These are phyloP conservation scores for Spongispora temasekensis DNA, from an alignment of 1,284 basidiomycete species.

Conservation along the genomic window DNA sequence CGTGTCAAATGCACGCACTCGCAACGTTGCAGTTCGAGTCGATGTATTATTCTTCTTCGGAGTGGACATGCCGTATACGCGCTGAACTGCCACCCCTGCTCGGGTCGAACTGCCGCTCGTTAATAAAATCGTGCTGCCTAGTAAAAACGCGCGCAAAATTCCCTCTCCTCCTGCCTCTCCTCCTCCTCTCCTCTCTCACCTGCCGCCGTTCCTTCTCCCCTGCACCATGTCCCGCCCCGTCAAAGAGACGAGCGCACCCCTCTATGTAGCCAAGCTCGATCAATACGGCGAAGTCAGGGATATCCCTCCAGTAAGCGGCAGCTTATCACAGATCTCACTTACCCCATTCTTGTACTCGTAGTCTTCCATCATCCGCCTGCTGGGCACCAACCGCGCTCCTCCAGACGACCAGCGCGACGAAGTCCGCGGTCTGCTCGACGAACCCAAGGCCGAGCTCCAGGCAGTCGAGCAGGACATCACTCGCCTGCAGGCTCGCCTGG, in stretches of 20 bases:
- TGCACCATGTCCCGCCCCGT: slow-evolving; percentile 14
- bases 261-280: slow-evolving; percentile 25
- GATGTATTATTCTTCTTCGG: slow-evolving; percentile 7
- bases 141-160: neutral
- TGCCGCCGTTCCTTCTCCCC: neutral
- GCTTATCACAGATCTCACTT: slow-evolving; percentile 5
- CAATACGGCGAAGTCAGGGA: slow-evolving; percentile 34
- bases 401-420: slow-evolving; percentile 31
- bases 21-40: slow-evolving; percentile 29
- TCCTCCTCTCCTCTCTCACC: neutral
- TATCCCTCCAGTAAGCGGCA: slow-evolving; percentile 26
- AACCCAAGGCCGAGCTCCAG: slow-evolving; percentile 30
- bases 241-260: slow-evolving; percentile 27
- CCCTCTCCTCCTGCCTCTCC: neutral
- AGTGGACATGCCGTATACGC: slow-evolving; percentile 14
- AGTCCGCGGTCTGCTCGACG: slow-evolving; percentile 24
- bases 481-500: slow-evolving; percentile 31
- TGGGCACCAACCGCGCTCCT: slow-evolving; percentile 28
- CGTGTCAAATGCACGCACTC: slow-evolving; percentile 30
- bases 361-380: slow-evolving; percentile 33
- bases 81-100: slow-evolving; percentile 7
- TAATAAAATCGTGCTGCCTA: slow-evolving; percentile 16
- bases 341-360: too few species aligned
- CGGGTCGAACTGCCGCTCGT: slow-evolving; percentile 4
- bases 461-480: slow-evolving; percentile 28